These are phyloP conservation scores for Colletotrichum orchidophilum DNA, from an alignment of 2,329 filamentous ascomycete genomes.

Conservation along the genomic window DNA sequence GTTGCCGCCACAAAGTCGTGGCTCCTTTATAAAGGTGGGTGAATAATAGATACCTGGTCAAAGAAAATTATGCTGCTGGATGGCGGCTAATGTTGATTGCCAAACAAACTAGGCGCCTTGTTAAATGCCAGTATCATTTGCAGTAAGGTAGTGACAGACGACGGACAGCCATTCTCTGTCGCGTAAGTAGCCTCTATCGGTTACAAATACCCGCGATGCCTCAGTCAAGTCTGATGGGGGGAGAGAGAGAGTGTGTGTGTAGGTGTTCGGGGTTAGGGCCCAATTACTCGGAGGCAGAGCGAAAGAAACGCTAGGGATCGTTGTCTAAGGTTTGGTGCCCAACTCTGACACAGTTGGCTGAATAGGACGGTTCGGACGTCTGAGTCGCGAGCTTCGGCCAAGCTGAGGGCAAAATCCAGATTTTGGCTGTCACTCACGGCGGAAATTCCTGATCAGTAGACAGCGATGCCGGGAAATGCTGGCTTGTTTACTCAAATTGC, in stretches of 20 bases:
- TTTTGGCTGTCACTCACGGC: not conserved
- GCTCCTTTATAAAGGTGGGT: not conserved
- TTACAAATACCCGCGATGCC: not conserved
- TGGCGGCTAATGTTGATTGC: not conserved
- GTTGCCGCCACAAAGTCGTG: not conserved
- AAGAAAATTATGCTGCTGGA: not conserved
- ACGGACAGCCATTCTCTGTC: not conserved
- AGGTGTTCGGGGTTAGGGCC: not conserved
- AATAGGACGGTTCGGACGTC: conserved; percentile 24
- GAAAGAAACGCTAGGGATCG: conserved; percentile 21
- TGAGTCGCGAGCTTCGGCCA: conserved; percentile 21
- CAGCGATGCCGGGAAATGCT: conserved; percentile 6
- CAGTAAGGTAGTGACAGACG: no score
- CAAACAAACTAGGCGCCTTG: not conserved
- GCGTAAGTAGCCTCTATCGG: not conserved
- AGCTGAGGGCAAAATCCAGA: conserved; percentile 2
- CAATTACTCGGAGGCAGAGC: not conserved
- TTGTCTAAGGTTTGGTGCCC: conserved; percentile 26
- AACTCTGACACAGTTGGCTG: conserved; percentile 24
- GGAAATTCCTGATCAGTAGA: conserved; percentile 3
- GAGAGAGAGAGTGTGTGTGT: not conserved
- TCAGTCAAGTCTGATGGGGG: not conserved
- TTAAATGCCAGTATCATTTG: not conserved
- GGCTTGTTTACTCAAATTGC: conserved; percentile 1
- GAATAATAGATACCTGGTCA: not conserved